Evolutionary conservation across 352 stramenopile genomes (phyloP), one percentile per base, ranked within the genome.

Genomic region (Phytophthora agathidicida): DNA sequence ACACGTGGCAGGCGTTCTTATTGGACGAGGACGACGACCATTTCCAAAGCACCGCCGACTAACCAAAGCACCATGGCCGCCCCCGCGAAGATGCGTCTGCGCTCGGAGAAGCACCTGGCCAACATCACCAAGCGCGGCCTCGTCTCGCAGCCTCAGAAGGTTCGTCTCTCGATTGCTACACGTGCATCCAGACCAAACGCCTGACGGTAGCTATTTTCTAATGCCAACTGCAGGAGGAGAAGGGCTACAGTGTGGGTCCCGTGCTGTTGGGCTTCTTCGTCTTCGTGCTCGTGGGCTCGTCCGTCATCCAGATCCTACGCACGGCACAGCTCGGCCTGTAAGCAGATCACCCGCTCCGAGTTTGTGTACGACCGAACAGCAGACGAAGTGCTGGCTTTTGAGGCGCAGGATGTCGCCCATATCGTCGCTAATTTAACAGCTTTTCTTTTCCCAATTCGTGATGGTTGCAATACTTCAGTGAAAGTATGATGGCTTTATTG

Each of bases 71-170:
- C 23, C 11, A 75, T 73, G 66, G 80, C 83, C 13, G 76, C 78
- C 41, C 84, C 86, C 42, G 80, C 84, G 42, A 94, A 93, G 71
- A 91, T 94, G 74, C 80, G 86, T 59, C 60, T 96, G 50, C 86
- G 86, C 71, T 93, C 79, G 16, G 84, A 94, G 55, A 96, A 96
- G 76, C 86, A 96, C 75, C 66, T 81, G 60, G 60, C 66, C 59
- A 96, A 96, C 71, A 94, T 96, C 76, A 96, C 84, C 39, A 94
- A 96, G 77, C 84, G 86, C 20, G 86, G 86, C 0, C 65, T 80
- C 11, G 83, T 96, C n/a, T 82, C 79, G 26, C 80, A 92, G 70
- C 69, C 81, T 1, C 73, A 88, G 33, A 89, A 93, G 83, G 86
- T 96, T 46, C 20, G 74, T 5, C 7, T 30, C n/a, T 19, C 11